These are phyloP conservation scores for Hibiscus trionum DNA, from an alignment of 345 rosid species.

Conservation along the genomic window DNA sequence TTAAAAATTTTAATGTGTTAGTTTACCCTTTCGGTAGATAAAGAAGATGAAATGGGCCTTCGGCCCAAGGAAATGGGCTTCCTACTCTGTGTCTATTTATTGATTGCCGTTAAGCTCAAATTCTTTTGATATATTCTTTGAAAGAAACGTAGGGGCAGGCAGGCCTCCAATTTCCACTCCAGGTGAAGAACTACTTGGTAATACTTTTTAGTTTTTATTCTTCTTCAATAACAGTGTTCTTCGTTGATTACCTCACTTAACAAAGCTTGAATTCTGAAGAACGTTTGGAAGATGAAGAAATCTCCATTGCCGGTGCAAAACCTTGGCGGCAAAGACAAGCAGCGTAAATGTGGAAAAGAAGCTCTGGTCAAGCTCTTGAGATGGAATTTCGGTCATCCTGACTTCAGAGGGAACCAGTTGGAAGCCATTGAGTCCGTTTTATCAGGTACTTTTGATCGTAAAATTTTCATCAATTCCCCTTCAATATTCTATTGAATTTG, in stretches of 20 bases:
- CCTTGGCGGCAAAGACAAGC: conserved; percentile 28
- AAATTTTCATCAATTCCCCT: background rate
- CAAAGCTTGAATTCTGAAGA: background rate
- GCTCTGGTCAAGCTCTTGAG: conserved; percentile 74
- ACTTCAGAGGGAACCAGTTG: conserved; percentile 80
- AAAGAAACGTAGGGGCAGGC: background rate
- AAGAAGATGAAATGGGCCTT: too few species aligned
- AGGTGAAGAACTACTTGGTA: background rate
- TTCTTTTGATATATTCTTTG: background rate
- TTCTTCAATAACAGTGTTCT: background rate
- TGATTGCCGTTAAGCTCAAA: background rate
- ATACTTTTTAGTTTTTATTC: background rate
- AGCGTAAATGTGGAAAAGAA: conserved; percentile 39
- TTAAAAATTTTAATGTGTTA: too few species aligned
- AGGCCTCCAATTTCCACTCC: background rate
- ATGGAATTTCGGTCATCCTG: conserved; percentile 87
- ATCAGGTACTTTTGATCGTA: conserved; percentile 34
- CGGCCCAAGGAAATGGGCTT: too few species aligned
- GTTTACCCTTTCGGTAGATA: too few species aligned
- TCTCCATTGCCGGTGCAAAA: conserved; percentile 57
- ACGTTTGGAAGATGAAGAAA: conserved; percentile 46
- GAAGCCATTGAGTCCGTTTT: conserved; percentile 85
- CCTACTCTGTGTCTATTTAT: too few species aligned
- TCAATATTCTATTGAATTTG: background rate
- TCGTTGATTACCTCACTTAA: background rate